phyloP scores from a whole-genome alignment of 176 grass and related monocot species.

The Paspalum vaginatum region DNA sequence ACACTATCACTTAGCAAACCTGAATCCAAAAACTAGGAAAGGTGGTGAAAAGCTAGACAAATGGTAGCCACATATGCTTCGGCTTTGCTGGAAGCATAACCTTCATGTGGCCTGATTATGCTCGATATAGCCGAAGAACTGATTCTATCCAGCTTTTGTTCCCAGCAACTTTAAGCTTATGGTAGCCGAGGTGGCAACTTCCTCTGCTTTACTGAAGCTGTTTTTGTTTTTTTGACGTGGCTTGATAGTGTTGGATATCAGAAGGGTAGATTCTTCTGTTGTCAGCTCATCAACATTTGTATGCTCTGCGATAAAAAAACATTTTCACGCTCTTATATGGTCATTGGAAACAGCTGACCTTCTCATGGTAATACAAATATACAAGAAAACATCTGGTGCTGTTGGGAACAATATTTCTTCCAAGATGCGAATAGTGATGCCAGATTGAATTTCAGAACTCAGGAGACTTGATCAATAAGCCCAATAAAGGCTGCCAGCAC shows the following conservation, averaged over 20 bases:
- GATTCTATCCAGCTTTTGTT: slow-evolving; percentile 28
- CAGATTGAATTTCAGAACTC: slow-evolving; percentile 21
- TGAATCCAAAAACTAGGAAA: slow-evolving; percentile 30
- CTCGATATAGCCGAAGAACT: slow-evolving; percentile 6
- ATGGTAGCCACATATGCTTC: slow-evolving; percentile 30
- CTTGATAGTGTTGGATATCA: slow-evolving; percentile 14
- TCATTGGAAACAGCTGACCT: background rate
- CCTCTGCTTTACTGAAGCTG: slow-evolving; percentile 31
- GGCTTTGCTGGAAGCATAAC: slow-evolving; percentile 37
- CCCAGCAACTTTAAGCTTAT: slow-evolving; percentile 31
- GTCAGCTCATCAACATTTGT: background rate
- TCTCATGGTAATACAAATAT: background rate
- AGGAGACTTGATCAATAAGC: slow-evolving; percentile 36
- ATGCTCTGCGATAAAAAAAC: no score
- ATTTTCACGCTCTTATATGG: background rate
- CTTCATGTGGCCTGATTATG: slow-evolving; percentile 44
- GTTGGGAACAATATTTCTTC: slow-evolving; percentile 8
- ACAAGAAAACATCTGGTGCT: background rate
- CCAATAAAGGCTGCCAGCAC: slow-evolving; percentile 22
- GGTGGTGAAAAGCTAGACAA: slow-evolving; percentile 28
- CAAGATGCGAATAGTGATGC: slow-evolving; percentile 10
- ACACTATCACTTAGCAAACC: slow-evolving; percentile 17
- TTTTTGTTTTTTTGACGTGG: slow-evolving; percentile 25
- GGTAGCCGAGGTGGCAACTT: slow-evolving; percentile 25
- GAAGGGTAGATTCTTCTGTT: slow-evolving; percentile 23